Evolutionary conservation across 1,284 basidiomycete genomes (phyloP).

Genomic region (Leccinum glutinopallens): DNA sequence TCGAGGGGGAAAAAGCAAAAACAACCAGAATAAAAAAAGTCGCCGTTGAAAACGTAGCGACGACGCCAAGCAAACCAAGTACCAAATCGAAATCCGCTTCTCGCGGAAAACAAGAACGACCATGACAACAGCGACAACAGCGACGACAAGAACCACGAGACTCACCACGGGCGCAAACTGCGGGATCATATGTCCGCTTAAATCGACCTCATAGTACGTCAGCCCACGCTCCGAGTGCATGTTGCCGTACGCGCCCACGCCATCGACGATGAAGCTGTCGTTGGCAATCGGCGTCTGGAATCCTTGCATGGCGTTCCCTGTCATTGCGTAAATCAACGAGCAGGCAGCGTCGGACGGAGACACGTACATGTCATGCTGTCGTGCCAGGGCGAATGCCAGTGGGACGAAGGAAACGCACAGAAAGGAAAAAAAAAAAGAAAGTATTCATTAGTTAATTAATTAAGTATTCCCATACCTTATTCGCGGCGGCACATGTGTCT

Average conservation of each 20-base stretch:
- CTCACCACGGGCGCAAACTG: constrained; percentile 66
- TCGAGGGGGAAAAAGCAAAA: background rate
- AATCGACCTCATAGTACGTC: constrained; percentile 63
- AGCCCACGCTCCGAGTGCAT: constrained; percentile 67
- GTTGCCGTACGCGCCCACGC: constrained; percentile 64
- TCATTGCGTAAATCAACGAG: constrained; percentile 4
- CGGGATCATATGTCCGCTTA: constrained; percentile 76
- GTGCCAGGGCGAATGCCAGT: background rate
- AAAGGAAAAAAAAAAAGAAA: background rate
- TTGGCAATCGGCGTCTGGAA: constrained; percentile 67
- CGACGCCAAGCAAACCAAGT: background rate
- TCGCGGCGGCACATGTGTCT: background rate
- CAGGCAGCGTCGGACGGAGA: background rate
- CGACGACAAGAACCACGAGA: constrained; percentile 4
- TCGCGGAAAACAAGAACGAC: background rate
- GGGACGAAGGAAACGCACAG: background rate
- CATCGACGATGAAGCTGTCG: constrained; percentile 71
- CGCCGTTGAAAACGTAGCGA: background rate
- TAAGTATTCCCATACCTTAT: background rate
- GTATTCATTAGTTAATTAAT: constrained; percentile 5
- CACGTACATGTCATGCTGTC: constrained; percentile 68
- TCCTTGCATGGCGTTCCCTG: constrained; percentile 68
- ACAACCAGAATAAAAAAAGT: background rate
- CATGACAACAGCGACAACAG: no score
- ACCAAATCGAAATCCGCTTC: background rate